Conservation (phyloP, 768 basidiomycete genomes). For the Russula earlei region DNA sequence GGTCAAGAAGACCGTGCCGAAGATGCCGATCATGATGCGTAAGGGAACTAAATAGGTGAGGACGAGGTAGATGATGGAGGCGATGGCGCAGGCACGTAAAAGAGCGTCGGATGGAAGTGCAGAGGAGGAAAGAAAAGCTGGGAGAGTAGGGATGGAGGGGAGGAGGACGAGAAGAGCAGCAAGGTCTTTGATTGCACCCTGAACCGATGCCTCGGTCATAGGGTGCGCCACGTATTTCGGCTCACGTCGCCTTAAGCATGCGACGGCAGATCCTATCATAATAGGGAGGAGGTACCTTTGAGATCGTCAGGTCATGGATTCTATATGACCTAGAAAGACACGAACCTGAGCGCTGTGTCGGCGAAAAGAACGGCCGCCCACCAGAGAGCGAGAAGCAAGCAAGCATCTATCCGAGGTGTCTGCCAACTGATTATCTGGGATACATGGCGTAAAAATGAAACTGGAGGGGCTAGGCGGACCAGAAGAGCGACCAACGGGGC, state of each 20-base stretch:
- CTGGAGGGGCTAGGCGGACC: conserved; percentile 48
- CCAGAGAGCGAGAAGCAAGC: conserved; percentile 61
- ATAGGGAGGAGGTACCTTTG: conserved; percentile 52
- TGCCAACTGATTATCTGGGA: conserved; percentile 52
- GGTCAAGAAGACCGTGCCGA: conserved; percentile 48
- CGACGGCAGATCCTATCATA: conserved; percentile 33
- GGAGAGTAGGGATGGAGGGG: conserved; percentile 31
- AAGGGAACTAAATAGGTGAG: conserved; percentile 54
- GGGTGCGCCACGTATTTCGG: conserved; percentile 21
- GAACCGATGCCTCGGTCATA: conserved; percentile 48
- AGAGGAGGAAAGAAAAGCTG: conserved; percentile 26
- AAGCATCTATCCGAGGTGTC: conserved; percentile 47
- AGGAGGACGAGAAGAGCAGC: conserved; percentile 51
- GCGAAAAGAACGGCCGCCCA: conserved; percentile 65
- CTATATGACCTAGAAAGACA: neutral
- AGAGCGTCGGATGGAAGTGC: conserved; percentile 30
- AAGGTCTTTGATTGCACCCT: conserved; percentile 53
- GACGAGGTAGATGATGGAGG: conserved; percentile 59
- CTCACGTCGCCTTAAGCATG: conserved; percentile 24
- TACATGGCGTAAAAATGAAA: conserved; percentile 35
- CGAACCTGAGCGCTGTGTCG: conserved; percentile 36
- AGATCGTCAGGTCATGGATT: neutral
- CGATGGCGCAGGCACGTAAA: conserved; percentile 45
- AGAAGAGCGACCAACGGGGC: conserved; percentile 52
- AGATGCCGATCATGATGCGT: conserved; percentile 48